Conservation (phyloP, 257 asterid species). For the Scutellaria barbata region DNA sequence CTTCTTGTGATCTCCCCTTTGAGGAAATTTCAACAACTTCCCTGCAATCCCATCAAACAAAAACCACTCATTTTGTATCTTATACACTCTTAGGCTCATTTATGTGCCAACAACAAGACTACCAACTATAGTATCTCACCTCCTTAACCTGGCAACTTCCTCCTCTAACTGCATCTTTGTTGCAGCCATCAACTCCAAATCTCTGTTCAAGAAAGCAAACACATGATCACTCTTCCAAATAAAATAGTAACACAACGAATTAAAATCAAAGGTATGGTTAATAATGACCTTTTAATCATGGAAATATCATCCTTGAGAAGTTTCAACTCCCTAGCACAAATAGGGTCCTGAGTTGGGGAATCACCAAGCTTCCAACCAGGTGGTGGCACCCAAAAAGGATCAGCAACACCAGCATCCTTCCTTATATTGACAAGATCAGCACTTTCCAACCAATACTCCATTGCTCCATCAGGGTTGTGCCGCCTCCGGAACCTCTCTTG, state of each 20-base stretch:
- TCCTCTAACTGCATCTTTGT: slow-evolving; percentile 63
- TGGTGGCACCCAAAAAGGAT: slow-evolving; percentile 97
- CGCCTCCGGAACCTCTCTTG: slow-evolving; percentile 73
- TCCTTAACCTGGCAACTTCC: slow-evolving; percentile 68
- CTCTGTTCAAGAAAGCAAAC: slow-evolving; percentile 44
- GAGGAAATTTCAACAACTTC: slow-evolving; percentile 55
- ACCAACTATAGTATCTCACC: slow-evolving; percentile 37
- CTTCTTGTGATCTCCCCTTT: slow-evolving; percentile 42
- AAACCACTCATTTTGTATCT: background rate
- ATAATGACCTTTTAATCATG: slow-evolving; percentile 62
- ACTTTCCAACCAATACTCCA: slow-evolving; percentile 97
- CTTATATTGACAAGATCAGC: slow-evolving; percentile 78
- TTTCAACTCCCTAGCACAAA: slow-evolving; percentile 72
- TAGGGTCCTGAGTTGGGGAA: slow-evolving; percentile 88
- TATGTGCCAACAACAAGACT: background rate
- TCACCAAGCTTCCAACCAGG: slow-evolving; percentile 96
- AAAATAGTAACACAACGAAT: background rate
- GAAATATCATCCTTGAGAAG: slow-evolving; percentile 60
- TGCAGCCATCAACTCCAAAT: slow-evolving; percentile 43
- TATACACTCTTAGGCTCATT: background rate
- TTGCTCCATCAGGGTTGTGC: slow-evolving; percentile 94
- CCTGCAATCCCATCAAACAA: slow-evolving; percentile 48
- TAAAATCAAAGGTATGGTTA: background rate
- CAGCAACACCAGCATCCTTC: slow-evolving; percentile 78
- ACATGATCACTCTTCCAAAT: background rate